Percentiles rank a stretch among this genome's conserved stretches.
phyloP scores from a whole-genome alignment of 2,329 filamentous ascomycete species.

The Neonectria sp. region DNA sequence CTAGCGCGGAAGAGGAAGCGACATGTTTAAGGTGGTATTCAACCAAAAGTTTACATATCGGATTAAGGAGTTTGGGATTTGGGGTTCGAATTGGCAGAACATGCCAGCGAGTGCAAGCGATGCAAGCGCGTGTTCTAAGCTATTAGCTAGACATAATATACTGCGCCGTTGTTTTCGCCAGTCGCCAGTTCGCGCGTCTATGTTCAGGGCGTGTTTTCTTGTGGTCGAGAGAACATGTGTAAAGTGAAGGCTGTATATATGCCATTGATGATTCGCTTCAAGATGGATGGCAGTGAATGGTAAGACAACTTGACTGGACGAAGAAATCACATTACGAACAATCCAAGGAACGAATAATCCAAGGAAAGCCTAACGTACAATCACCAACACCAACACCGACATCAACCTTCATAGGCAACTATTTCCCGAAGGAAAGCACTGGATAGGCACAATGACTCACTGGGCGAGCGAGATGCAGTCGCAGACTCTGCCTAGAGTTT shows the following conservation, averaged over 20 bases:
- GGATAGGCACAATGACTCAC: not conserved
- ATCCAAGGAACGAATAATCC: too few species aligned
- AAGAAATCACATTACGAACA: not conserved
- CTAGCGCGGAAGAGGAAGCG: not conserved
- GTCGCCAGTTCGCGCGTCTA: not conserved
- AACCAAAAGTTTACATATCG: not conserved
- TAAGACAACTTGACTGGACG: not conserved
- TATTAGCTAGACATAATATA: not conserved
- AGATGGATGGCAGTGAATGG: not conserved
- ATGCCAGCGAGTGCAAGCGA: not conserved
- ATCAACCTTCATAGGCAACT: not conserved
- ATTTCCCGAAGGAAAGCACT: not conserved
- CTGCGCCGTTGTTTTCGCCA: not conserved
- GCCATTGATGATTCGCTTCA: not conserved
- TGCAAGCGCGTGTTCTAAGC: not conserved
- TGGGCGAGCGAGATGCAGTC: not conserved
- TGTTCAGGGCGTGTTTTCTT: not conserved
- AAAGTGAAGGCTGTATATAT: not conserved
- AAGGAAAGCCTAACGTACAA: not conserved
- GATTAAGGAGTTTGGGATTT: not conserved
- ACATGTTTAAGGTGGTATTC: not conserved
- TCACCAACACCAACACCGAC: not conserved
- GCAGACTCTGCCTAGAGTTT: not conserved
- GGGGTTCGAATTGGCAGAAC: not conserved
- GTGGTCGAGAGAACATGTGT: not conserved